Evolutionary conservation across 1,284 basidiomycete species (phyloP).

Genomic region (Ustilago tritici): DNA sequence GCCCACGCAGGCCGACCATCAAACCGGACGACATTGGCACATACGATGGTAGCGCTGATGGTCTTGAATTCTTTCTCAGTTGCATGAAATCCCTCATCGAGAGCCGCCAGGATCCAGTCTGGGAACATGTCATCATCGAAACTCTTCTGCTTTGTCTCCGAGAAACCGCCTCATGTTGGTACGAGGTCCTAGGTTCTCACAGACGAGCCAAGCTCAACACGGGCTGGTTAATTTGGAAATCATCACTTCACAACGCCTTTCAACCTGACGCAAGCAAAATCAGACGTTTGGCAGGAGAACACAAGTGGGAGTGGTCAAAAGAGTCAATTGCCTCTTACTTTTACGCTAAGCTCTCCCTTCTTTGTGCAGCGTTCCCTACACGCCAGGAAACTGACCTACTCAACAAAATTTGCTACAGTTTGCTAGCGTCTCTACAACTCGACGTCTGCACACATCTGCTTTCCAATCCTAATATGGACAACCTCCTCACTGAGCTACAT

Average conservation of each 20-base stretch:
- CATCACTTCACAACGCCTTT: not conserved
- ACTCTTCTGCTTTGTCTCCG: too few species aligned
- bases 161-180: not conserved
- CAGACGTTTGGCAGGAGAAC: not conserved
- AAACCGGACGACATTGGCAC: not conserved
- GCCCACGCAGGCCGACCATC: too few species aligned
- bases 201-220: not conserved
- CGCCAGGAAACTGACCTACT: not conserved
- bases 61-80: slow-evolving; percentile 1
- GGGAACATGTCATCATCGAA: not conserved
- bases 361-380: not conserved
- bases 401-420: too few species aligned
- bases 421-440: too few species aligned
- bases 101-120: not conserved
- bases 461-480: too few species aligned
- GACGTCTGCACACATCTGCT: too few species aligned
- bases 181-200: not conserved
- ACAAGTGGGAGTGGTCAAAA: not conserved
- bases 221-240: not conserved
- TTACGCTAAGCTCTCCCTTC: too few species aligned
- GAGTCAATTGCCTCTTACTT: not conserved
- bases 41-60: not conserved
- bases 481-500: too few species aligned
- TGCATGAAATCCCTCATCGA: not conserved
- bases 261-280: not conserved